phyloP scores from a whole-genome alignment of 495 filamentous ascomycete species.

The Penicillium chermesinum region DNA sequence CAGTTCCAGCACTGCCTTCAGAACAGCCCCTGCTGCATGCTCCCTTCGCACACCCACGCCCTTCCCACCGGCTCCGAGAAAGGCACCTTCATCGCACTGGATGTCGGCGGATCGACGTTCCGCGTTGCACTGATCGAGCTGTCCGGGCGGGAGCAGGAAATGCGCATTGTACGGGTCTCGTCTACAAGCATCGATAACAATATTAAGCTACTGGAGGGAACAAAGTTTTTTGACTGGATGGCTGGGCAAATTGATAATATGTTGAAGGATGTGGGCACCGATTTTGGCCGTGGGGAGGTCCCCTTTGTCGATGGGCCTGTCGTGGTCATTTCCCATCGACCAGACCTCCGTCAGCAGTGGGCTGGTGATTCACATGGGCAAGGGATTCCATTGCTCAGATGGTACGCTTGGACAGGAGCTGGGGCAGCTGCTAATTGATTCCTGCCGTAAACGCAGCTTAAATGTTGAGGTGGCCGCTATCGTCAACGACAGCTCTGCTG shows the following conservation, averaged over 20 bases:
- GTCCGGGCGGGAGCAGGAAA: conserved; percentile 40
- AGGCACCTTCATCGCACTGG: conserved; percentile 57
- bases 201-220: conserved; percentile 49
- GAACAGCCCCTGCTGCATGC: conserved; percentile 55
- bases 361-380: conserved; percentile 59
- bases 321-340: conserved; percentile 67
- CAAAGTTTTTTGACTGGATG: conserved; percentile 66
- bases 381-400: conserved; percentile 58
- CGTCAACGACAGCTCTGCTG: conserved; percentile 78
- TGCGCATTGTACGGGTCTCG: conserved; percentile 48
- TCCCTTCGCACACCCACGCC: conserved; percentile 60
- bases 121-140: conserved; percentile 59
- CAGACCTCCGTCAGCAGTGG: conserved; percentile 56
- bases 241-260: conserved; percentile 56
- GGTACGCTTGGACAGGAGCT: conserved; percentile 55
- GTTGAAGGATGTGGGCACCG: conserved; percentile 33
- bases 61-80: conserved; percentile 56
- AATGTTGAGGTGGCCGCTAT: conserved; percentile 63
- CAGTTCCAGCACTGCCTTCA: conserved; percentile 53
- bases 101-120: conserved; percentile 65
- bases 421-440: conserved; percentile 51
- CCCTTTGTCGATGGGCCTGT: conserved; percentile 55
- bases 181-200: conserved; percentile 50
- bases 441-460: conserved; percentile 48
- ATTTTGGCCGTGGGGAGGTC: conserved; percentile 30